Percentiles rank a stretch among this genome's conserved stretches.
Conservation (phyloP, 2,329 filamentous ascomycete genomes). For the Remersonia thermophila region DNA sequence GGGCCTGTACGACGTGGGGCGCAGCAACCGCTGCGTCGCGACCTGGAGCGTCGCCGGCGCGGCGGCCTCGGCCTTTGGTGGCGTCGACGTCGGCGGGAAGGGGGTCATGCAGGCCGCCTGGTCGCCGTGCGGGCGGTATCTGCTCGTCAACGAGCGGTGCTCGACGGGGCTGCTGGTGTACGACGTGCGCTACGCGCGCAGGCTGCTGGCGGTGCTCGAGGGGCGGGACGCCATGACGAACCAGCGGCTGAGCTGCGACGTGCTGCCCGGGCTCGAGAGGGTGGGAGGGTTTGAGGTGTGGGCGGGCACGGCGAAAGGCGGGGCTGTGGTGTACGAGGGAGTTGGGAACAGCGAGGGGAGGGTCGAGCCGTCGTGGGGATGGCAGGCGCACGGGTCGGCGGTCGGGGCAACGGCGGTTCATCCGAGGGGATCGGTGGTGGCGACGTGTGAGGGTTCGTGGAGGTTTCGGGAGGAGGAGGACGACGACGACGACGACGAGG, state of each 20-base stretch:
- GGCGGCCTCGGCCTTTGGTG: conserved; percentile 29
- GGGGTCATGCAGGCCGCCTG: conserved; percentile 50
- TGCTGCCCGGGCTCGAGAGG: conserved; percentile 31
- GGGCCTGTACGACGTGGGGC: conserved; percentile 46
- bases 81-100: conserved; percentile 39
- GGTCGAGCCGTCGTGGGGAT: conserved; percentile 35
- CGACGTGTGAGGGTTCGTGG: conserved; percentile 46
- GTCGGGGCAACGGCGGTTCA: conserved; percentile 41
- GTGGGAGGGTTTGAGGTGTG: conserved; percentile 45
- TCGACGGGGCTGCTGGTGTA: conserved; percentile 46
- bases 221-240: conserved; percentile 40
- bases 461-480: conserved; percentile 22
- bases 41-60: conserved; percentile 47
- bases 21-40: conserved; percentile 40
- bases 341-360: conserved; percentile 37
- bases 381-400: conserved; percentile 33
- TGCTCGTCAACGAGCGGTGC: conserved; percentile 49
- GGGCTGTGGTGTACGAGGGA: conserved; percentile 46
- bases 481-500: conserved; percentile 5
- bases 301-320: conserved; percentile 44
- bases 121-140: conserved; percentile 51
- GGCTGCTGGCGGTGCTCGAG: conserved; percentile 40
- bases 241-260: conserved; percentile 43
- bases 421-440: conserved; percentile 41
- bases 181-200: conserved; percentile 47